Conservation (phyloP, 2,329 filamentous ascomycete genomes). For the Ophiocordyceps polyrhachis-furcata region DNA sequence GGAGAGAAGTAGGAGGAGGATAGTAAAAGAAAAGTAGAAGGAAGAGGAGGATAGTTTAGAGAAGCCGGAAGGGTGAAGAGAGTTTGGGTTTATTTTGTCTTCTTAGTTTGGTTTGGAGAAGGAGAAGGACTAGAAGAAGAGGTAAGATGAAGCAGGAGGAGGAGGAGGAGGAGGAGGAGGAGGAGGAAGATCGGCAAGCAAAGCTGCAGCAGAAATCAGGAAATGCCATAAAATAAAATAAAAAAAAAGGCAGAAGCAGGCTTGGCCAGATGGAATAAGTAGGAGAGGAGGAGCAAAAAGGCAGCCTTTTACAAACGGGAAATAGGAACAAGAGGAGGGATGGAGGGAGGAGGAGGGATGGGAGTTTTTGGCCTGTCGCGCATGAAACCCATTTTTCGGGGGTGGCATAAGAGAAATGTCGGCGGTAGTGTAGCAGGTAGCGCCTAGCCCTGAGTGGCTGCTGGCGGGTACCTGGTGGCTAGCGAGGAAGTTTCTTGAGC, state of each 20-base stretch:
- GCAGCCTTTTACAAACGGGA: neutral
- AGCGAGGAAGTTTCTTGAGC: neutral
- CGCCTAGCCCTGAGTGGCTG: neutral
- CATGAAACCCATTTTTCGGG: constrained; percentile 9
- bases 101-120: too few relatives aligned
- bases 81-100: neutral
- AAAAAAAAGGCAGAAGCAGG: too few relatives aligned
- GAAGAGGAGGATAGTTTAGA: too few relatives aligned
- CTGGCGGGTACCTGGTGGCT: neutral
- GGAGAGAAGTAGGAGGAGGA: neutral
- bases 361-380: constrained; percentile 11
- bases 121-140: neutral
- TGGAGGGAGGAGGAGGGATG: constrained; percentile 10
- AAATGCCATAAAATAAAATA: too few relatives aligned
- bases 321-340: constrained; percentile 2
- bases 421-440: neutral
- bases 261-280: too few relatives aligned
- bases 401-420: neutral
- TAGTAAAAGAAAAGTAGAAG: too few relatives aligned
- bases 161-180: neutral
- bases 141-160: neutral
- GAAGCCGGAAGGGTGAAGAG: neutral
- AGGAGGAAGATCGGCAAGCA: too few relatives aligned
- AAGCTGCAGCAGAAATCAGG: too few relatives aligned
- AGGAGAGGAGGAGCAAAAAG: too few relatives aligned